Conservation (phyloP, 768 basidiomycete species). For the Termitomyces sp. region DNA sequence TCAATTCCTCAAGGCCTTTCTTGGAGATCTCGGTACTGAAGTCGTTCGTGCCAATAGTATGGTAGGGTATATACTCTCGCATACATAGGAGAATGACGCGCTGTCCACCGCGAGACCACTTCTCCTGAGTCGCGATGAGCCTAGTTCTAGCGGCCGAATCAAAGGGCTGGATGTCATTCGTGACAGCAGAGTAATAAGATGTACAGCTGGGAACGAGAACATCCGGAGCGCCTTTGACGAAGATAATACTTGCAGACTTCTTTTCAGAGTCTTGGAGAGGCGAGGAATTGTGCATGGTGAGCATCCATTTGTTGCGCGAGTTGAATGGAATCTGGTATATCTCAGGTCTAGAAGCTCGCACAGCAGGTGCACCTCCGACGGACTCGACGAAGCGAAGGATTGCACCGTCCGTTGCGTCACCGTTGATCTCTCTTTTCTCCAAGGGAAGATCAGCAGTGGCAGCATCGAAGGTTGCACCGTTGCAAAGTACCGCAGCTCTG, state of each 20-base stretch:
- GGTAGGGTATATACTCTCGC: constrained; percentile 18
- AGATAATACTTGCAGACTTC: constrained; percentile 21
- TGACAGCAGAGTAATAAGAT: constrained; percentile 2
- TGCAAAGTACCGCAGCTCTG: constrained; percentile 44
- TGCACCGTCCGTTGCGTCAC: constrained; percentile 49
- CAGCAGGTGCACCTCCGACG: constrained; percentile 13
- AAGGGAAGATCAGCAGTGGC: constrained; percentile 16
- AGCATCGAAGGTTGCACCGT: constrained; percentile 46
- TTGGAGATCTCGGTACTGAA: constrained; percentile 30
- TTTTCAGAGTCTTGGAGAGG: not conserved
- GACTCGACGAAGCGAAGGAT: constrained; percentile 43
- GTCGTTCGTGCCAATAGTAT: constrained; percentile 12
- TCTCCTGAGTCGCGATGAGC: constrained; percentile 24
- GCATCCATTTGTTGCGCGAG: constrained; percentile 55
- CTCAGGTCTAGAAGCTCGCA: constrained; percentile 16
- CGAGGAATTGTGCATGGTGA: constrained; percentile 31
- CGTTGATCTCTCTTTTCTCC: constrained; percentile 29
- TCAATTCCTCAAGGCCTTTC: constrained; percentile 30
- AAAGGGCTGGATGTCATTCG: constrained; percentile 18
- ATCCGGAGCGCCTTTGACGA: constrained; percentile 56
- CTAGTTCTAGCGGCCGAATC: constrained; percentile 13
- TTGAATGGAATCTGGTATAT: constrained; percentile 38
- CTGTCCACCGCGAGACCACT: constrained; percentile 43
- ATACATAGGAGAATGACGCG: constrained; percentile 44
- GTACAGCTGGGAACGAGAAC: constrained; percentile 39